Evolutionary conservation across 495 filamentous ascomycete species (phyloP).

Genomic region (Xylaria palmicola): DNA sequence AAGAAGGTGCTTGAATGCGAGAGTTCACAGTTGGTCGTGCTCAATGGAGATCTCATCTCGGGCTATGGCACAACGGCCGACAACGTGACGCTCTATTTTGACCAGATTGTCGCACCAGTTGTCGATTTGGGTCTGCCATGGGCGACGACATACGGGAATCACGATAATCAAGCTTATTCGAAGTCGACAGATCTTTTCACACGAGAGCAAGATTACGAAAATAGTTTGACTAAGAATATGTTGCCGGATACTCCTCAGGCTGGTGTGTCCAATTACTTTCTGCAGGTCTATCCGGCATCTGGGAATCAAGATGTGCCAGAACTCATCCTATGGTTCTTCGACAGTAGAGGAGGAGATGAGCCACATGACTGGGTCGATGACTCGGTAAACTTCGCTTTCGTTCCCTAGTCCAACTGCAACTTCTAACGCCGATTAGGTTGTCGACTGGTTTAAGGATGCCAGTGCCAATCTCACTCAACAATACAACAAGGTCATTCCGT

Average conservation of each 20-base stretch:
- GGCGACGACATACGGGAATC: slow-evolving; percentile 62
- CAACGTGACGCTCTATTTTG: slow-evolving; percentile 51
- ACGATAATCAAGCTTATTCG: slow-evolving; percentile 48
- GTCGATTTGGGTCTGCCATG: slow-evolving; percentile 43
- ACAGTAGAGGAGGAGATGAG: slow-evolving; percentile 50
- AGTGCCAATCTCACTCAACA: slow-evolving; percentile 35
- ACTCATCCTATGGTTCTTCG: slow-evolving; percentile 62
- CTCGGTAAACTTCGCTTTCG: not conserved
- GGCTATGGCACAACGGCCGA: slow-evolving; percentile 51
- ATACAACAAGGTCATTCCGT: slow-evolving; percentile 47
- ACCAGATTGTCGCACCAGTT: slow-evolving; percentile 52
- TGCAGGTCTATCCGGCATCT: slow-evolving; percentile 22
- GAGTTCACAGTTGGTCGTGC: slow-evolving; percentile 49
- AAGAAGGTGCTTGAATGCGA: slow-evolving; percentile 46
- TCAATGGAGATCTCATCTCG: slow-evolving; percentile 63
- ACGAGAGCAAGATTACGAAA: slow-evolving; percentile 41
- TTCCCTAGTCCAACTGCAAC: slow-evolving; percentile 14
- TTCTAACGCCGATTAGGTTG: slow-evolving; percentile 35
- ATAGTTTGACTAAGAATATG: slow-evolving; percentile 11
- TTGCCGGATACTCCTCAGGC: not conserved
- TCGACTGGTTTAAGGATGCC: slow-evolving; percentile 48
- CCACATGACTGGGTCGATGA: not conserved
- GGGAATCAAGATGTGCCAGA: slow-evolving; percentile 6
- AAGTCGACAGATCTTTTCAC: slow-evolving; percentile 40
- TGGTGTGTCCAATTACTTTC: slow-evolving; percentile 50